Percentiles rank a stretch among this genome's conserved stretches.
Evolutionary conservation across 345 rosid species (phyloP).

Genomic region (Bruguiera sexangula): DNA sequence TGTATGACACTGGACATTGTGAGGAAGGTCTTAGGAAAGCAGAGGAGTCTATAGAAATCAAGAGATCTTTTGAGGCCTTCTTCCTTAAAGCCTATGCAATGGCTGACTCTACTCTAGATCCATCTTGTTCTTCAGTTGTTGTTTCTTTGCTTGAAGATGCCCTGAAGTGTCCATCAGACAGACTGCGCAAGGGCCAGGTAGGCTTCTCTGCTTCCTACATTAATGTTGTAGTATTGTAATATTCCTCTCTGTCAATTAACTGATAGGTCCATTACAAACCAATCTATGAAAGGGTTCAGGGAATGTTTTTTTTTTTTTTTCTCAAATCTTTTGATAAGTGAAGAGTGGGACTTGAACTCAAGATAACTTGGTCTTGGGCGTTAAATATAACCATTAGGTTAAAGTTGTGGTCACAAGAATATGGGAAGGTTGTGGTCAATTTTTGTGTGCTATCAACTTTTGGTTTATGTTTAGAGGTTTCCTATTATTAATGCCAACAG

Average conservation of each 20-base stretch:
- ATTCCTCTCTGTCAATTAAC: neutral
- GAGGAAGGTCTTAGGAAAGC: constrained; percentile 94
- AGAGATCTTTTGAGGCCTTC: constrained; percentile 96
- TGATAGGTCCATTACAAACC: neutral
- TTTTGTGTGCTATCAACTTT: neutral
- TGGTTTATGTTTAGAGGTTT: neutral
- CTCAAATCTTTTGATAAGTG: too few species aligned
- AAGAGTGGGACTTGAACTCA: too few species aligned
- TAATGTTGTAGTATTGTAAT: constrained; percentile 4
- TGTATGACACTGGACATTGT: constrained; percentile 93
- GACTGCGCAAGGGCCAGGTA: constrained; percentile 99
- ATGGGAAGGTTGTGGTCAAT: neutral
- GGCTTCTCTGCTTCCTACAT: constrained; percentile 18
- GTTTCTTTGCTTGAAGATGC: constrained; percentile 94
- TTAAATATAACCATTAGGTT: neutral
- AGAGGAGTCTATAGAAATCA: constrained; percentile 71
- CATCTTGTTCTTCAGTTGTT: constrained; percentile 73
- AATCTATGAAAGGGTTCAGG: neutral
- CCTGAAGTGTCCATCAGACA: constrained; percentile 91
- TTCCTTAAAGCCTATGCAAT: constrained; percentile 97
- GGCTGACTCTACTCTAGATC: constrained; percentile 89
- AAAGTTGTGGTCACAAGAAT: too few species aligned
- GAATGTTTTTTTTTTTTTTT: too few species aligned
- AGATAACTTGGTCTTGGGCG: too few species aligned
- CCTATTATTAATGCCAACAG: neutral